Conservation (phyloP, 1,284 basidiomycete species). For the Ceratobasidium sp. region DNA sequence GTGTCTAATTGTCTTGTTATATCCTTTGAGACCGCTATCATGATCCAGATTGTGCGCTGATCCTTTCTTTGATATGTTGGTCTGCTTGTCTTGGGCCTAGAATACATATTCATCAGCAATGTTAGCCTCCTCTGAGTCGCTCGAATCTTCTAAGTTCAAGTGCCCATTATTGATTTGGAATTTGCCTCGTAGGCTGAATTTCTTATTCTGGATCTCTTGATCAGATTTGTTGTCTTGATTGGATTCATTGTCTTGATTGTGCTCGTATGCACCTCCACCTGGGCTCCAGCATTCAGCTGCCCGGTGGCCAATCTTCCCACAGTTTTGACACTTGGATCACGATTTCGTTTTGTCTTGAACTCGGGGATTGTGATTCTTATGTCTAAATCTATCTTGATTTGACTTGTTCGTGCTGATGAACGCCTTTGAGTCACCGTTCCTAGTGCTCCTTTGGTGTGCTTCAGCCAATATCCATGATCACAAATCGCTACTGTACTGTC, state of each 20-base stretch:
- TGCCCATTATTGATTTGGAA: neutral
- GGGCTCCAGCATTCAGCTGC: conserved; percentile 5
- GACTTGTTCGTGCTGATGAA: neutral
- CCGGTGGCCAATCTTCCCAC: conserved; percentile 21
- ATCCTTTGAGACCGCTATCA: neutral
- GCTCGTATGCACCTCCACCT: neutral
- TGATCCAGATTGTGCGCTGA: conserved; percentile 11
- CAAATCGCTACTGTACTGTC: no score
- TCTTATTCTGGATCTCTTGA: neutral
- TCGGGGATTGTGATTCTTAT: neutral
- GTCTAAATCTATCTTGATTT: neutral
- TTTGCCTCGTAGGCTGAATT: neutral
- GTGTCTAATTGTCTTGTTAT: neutral
- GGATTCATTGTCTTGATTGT: neutral
- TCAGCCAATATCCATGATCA: no score
- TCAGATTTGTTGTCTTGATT: neutral
- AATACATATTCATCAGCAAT: neutral
- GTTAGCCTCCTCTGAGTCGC: neutral
- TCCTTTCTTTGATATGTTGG: neutral
- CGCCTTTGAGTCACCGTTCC: neutral
- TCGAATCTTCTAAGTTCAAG: neutral
- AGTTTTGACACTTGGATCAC: conserved; percentile 5
- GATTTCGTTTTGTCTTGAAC: conserved; percentile 2
- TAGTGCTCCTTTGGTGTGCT: no score
- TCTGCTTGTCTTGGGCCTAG: neutral